Conservation (phyloP, 257 asterid species). For the Forsythia viridissima region DNA sequence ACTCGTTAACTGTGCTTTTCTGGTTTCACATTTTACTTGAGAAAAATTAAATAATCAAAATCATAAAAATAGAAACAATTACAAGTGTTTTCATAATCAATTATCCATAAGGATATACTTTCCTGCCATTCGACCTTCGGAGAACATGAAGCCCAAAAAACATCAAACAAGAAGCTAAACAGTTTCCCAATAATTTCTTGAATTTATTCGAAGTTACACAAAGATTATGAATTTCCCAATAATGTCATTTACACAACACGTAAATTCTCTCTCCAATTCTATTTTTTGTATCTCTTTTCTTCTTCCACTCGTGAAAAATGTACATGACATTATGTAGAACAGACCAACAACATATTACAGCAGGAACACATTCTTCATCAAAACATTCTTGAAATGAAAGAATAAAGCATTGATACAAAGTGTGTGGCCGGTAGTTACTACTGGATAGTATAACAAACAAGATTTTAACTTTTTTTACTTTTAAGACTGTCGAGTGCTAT, state of each 20-base stretch:
- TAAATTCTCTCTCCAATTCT: neutral
- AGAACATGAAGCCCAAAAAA: neutral
- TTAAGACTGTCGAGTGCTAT: neutral
- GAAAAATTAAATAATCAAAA: no score
- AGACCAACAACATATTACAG: constrained; percentile 12
- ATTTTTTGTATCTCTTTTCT: constrained; percentile 1
- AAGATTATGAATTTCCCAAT: no score
- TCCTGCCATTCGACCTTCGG: neutral
- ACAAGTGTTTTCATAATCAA: neutral
- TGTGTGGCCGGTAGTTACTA: neutral
- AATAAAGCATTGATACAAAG: constrained; percentile 12
- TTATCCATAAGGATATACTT: neutral
- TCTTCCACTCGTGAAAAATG: neutral
- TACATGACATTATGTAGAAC: neutral
- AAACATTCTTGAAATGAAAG: constrained; percentile 10
- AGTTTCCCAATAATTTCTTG: no score
- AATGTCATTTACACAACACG: constrained; percentile 4
- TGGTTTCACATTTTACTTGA: no score
- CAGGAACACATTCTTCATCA: neutral
- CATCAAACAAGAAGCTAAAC: neutral
- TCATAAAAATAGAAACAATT: no score
- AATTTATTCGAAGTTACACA: no score
- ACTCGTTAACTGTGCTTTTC: no score
- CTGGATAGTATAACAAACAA: neutral
- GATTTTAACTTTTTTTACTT: neutral